Evolutionary conservation across 805 yeast species (phyloP).

Genomic region (Teunomyces aglyptinius): DNA sequence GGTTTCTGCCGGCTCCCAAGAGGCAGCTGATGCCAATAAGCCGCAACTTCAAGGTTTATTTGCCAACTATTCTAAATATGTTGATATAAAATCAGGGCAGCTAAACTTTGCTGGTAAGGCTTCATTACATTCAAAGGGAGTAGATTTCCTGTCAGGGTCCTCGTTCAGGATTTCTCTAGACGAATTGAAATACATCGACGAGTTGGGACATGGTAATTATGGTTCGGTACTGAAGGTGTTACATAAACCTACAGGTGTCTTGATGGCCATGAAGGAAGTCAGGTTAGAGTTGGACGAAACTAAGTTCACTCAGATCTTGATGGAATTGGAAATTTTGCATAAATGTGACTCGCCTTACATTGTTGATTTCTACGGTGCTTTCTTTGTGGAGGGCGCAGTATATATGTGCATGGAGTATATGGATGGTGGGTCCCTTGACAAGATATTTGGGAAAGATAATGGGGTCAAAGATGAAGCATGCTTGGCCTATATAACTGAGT

Average conservation of each 20-base stretch:
- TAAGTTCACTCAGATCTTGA: slow-evolving; percentile 89
- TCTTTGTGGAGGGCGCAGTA: slow-evolving; percentile 95
- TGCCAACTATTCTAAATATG: slow-evolving; percentile 80
- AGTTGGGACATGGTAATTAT: slow-evolving; percentile 92
- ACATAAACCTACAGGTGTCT: slow-evolving; percentile 87
- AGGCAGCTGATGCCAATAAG: slow-evolving; percentile 14
- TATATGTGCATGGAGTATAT: slow-evolving; percentile 97
- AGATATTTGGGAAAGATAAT: slow-evolving; percentile 66
- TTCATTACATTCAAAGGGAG: slow-evolving; percentile 86
- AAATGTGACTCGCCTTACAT: slow-evolving; percentile 87
- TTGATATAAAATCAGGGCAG: slow-evolving; percentile 90
- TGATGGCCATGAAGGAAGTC: slow-evolving; percentile 98
- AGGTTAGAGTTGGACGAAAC: slow-evolving; percentile 88
- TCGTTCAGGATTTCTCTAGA: slow-evolving; percentile 83
- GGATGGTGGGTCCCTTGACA: slow-evolving; percentile 95
- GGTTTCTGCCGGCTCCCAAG: neutral
- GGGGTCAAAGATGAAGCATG: slow-evolving; percentile 68
- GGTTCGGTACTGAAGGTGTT: slow-evolving; percentile 93
- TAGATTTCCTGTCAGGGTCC: slow-evolving; percentile 85
- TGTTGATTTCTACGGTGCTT: slow-evolving; percentile 96
- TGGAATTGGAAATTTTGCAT: slow-evolving; percentile 94
- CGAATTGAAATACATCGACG: slow-evolving; percentile 78
- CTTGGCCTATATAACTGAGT: slow-evolving; percentile 74
- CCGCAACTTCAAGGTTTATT: slow-evolving; percentile 60
- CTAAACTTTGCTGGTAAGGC: slow-evolving; percentile 92